Evolutionary conservation across 2,329 filamentous ascomycete species (phyloP), one percentile per base, ranked within the genome.

Genomic region (Penicillium sp.): DNA sequence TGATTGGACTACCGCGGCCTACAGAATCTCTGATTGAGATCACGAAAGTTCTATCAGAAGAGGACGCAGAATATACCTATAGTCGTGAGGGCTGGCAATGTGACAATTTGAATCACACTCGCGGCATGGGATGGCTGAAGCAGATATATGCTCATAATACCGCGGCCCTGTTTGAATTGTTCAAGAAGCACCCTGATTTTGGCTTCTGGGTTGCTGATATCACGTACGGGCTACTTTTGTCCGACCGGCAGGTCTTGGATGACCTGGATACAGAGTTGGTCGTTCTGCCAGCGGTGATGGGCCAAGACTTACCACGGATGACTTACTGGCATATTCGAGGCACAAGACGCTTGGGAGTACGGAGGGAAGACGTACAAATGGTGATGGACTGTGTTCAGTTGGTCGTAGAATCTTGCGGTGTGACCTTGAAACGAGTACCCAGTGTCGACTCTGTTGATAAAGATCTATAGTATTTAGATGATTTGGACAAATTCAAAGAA

Each of bases 171-270:
- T 45, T 62, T 29, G 46, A 54, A 6, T 11, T 59, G 14, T 57
- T 66, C 32, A 51, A 48, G 4, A 48, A 50, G 9, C 60, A 64
- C 27, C 49, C 42, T 6, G 62, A 72, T 29, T 90, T 94, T 70
- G 79, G 82, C n/a, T 84, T 84, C 60, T 83, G 93, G 75, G 87
- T 90, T 74, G 77, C 90, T 40, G 87, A 87, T 14, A 82, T 87
- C 10, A 83, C 82, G 2, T 94, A 94, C 77, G 75, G 75, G 8
- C 63, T 81, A 62, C 76, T 81, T 31, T 66, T 75, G 29, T 70
- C 68, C 9, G 73, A 75, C 50, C 70, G 71, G 27, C 62, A 66
- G 24, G 59, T 72, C 22, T 58, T 75, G 41, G 61, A 69, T 22
- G 58, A 66, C 5, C 55, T 76, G 9, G 73, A 77, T 58, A 72